Evolutionary conservation across 2,329 filamentous ascomycete species (phyloP), one percentile per base, ranked within the genome.

Genomic region (Xylogone sp.): DNA sequence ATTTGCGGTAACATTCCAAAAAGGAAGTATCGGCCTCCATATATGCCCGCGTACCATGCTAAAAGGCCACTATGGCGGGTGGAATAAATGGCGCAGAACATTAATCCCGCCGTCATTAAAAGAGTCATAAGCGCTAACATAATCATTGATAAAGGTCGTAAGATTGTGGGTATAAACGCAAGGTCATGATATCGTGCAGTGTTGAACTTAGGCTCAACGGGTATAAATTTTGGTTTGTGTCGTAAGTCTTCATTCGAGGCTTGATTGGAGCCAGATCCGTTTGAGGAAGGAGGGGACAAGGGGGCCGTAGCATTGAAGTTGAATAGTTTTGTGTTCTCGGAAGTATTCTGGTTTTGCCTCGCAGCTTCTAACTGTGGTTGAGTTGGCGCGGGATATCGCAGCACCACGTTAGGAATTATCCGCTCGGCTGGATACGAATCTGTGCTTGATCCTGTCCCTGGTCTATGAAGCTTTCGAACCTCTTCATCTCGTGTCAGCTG

Each of bases 1-100:
- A 96, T 72, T 51, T 91, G 90, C 2, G 93, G 92, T 1, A 97
- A 72, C 57, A 96, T 89, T 55, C 90, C 82, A 67, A 96, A 94
- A 45, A 95, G 69, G 66, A 97, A 96, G 69, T 95, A 96, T 57
- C 84, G 78, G 8, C 77, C 78, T 46, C 86, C 86, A 54, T 88
- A 87, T 52, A 90, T 86, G 24, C 71, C 75, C 44, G 77, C 78
- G 29, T 74, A 72, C 65, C 92, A 96, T 3, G 77, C 69, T 64
- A 81, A 83, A 12, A 97, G 71, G 1, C 90, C 90, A 9, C 76
- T 68, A 56, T 85, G 76, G 4, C 70, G 67, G 34, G 75, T 69
- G 10, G 87, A 89, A 71, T 82, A 90, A 31, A 87, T 71, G 52
- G 87, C 88, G 57, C 82, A 84, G 65, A 92, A 86, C 21, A 90